Percentiles rank a stretch among this genome's conserved stretches.
phyloP scores from a whole-genome alignment of 768 basidiomycete genomes.

The Tricholoma saponaceum region DNA sequence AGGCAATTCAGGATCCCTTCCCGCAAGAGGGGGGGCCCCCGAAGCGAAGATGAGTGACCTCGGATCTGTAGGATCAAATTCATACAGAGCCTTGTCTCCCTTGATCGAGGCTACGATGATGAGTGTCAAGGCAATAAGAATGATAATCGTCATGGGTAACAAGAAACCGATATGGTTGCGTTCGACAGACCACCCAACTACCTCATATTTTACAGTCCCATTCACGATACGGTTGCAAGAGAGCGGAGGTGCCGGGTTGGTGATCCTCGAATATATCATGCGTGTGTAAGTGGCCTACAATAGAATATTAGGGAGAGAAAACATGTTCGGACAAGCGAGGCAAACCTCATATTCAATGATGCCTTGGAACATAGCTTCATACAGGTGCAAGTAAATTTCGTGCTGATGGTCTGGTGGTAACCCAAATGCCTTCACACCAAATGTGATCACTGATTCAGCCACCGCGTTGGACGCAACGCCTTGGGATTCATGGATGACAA shows the following conservation, averaged over 20 bases:
- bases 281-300: not conserved
- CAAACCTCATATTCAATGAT: slow-evolving; percentile 21
- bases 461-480: no score
- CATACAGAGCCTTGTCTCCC: not conserved
- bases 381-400: no score
- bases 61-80: not conserved
- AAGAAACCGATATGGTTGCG: slow-evolving; percentile 14
- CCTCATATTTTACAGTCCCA: not conserved
- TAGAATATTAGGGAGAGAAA: not conserved
- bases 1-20: not conserved
- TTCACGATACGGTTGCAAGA: not conserved
- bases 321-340: not conserved
- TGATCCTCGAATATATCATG: not conserved
- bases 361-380: slow-evolving; percentile 19
- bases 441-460: no score
- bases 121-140: slow-evolving; percentile 11
- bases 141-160: slow-evolving; percentile 19
- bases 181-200: not conserved
- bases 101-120: slow-evolving; percentile 11
- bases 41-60: not conserved
- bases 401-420: not conserved
- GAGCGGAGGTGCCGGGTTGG: not conserved
- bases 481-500: no score
- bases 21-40: not conserved
- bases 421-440: no score